Conservation (phyloP, 2,329 filamentous ascomycete species). For the Diaporthe caulivora region DNA sequence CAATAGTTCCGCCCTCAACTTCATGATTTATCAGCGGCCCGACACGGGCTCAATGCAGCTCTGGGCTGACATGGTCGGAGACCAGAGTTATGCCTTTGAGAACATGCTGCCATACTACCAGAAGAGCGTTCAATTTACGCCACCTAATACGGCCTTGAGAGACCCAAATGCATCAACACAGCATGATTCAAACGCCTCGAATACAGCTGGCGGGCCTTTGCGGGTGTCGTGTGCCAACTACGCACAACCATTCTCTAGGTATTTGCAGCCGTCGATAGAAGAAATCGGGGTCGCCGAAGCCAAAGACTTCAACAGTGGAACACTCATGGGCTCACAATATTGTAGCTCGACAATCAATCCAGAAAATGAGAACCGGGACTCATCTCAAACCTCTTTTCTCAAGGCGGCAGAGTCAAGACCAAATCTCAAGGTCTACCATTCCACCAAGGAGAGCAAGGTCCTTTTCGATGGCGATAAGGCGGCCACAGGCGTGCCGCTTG, state of each 20-base stretch:
- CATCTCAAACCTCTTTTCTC: conserved; percentile 6
- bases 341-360: conserved; percentile 8
- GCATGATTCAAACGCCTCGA: neutral
- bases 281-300: neutral
- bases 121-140: conserved; percentile 4
- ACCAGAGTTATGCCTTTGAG: conserved; percentile 17
- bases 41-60: conserved; percentile 1
- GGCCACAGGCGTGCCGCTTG: conserved; percentile 19
- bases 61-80: conserved; percentile 18
- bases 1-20: neutral
- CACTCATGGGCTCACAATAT: neutral
- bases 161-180: neutral
- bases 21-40: conserved; percentile 17
- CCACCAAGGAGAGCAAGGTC: conserved; percentile 8
- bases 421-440: neutral
- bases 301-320: conserved; percentile 10
- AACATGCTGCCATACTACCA: conserved; percentile 21
- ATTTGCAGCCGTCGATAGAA: neutral
- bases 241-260: conserved; percentile 15
- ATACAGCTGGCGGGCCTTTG: conserved; percentile 3
- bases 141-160: neutral
- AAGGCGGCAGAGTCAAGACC: neutral
- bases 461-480: conserved; percentile 8
- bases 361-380: conserved; percentile 1
- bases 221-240: conserved; percentile 16